Base-by-base conservation (phyloP, 495 filamentous ascomycete species). In the Penicillium alfredii region DNA sequence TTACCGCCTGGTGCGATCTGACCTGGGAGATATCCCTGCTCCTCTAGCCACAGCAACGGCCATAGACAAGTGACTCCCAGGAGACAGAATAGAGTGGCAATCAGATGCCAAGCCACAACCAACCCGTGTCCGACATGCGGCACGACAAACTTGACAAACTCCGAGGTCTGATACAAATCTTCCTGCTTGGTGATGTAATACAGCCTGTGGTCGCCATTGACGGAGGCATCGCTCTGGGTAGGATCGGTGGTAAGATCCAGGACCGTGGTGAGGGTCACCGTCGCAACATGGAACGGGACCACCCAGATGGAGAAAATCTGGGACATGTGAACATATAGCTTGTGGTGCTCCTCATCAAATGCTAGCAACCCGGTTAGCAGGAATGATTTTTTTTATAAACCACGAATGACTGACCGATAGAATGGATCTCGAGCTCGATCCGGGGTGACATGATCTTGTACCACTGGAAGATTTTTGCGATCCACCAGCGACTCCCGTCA, bases 391-490 rank as follows among this genome's bases (percentile, higher is more conserved):
- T 8, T 21, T 16, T 24, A 1, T 43, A 7, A n/a, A 39, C 2
- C 14, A 11, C 4, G 2, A 9, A 13, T 6, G 8, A 55, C 69
- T 37, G 60, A 86, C 84, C 80, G 14, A 81, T 60, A 9, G 81
- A 85, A 40, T 84, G 68, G 7, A 94, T 64, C 1, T 73, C 53
- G n/a, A 88, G 46, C 14, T 77, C 63, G 30, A 89, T 85, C n/a
- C 67, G 62, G 1, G 88, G 88, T 22, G 76, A 82, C 53, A 93
- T 67, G 45, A 90, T 80, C 53, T 86, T 86, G 59, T 93, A 92
- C 84, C 86, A 94, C 42, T 81, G 82, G 46, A 81, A 90, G 23
- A 94, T 81, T 38, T 72, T 72, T 39, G 67, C 64, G 17, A 93
- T 68, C 12, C 81, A 52, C 52, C 65, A 70, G 26, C 85, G 70